phyloP scores from a whole-genome alignment of 176 grass and related monocot species.

The Juncus effusus region DNA sequence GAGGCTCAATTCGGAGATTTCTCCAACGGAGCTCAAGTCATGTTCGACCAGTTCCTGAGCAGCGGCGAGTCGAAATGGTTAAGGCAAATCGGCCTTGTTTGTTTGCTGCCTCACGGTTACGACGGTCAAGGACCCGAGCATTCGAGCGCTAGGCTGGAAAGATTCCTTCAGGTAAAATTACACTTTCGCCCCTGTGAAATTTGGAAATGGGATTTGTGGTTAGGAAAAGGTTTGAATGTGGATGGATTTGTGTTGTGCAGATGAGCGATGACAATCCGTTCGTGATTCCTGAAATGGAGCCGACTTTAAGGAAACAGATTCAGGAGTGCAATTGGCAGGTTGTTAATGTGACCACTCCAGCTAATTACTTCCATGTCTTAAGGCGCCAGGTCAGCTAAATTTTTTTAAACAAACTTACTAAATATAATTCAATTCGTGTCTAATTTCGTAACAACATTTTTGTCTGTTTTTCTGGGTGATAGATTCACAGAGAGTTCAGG shows the following conservation, averaged over 20 bases:
- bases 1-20: conserved; percentile 98
- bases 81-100: conserved; percentile 78
- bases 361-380: conserved; percentile 94
- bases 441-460: neutral
- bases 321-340: conserved; percentile 99
- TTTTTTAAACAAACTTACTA: conserved; percentile 18
- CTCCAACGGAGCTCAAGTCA: conserved; percentile 89
- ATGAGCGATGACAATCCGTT: conserved; percentile 98
- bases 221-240: neutral
- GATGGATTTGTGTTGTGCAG: conserved; percentile 36
- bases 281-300: conserved; percentile 92
- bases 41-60: conserved; percentile 97
- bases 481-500: conserved; percentile 88
- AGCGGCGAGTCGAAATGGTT: conserved; percentile 97
- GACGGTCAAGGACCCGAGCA: conserved; percentile 97
- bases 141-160: conserved; percentile 82
- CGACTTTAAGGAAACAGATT: conserved; percentile 89
- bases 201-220: neutral
- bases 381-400: conserved; percentile 62
- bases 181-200: neutral
- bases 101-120: conserved; percentile 85
- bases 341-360: conserved; percentile 94
- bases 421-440: neutral
- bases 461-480: neutral
- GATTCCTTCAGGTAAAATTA: conserved; percentile 82